Evolutionary conservation across 2,329 filamentous ascomycete genomes (phyloP).

Genomic region (Aspergillus floridensis): DNA sequence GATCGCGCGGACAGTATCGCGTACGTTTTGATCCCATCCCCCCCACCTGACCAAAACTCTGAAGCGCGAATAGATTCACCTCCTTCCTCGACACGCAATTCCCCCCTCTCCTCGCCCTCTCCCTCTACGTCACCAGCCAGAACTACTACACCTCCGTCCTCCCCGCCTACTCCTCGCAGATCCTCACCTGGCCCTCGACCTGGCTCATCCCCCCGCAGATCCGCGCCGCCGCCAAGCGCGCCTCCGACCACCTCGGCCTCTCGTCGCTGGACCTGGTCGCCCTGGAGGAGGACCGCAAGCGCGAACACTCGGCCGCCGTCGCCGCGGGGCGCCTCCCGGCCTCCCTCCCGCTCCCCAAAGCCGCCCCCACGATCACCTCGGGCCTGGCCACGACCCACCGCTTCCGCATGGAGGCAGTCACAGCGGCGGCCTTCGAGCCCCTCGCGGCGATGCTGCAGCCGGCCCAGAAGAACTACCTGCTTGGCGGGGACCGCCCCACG

Average conservation of each 20-base stretch:
- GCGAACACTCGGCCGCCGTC: conserved; percentile 40
- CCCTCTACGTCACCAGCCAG: conserved; percentile 82
- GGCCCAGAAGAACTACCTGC: conserved; percentile 51
- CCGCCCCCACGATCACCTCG: conserved; percentile 57
- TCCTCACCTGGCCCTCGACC: conserved; percentile 82
- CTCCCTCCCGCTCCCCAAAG: conserved; percentile 53
- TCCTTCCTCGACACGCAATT: conserved; percentile 73
- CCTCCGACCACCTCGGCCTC: conserved; percentile 69
- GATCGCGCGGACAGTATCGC: conserved; percentile 51
- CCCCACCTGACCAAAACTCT: too few relatives aligned
- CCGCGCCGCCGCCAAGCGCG: conserved; percentile 66
- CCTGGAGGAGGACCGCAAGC: conserved; percentile 40
- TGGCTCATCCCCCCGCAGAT: conserved; percentile 78
- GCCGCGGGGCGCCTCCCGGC: conserved; percentile 43
- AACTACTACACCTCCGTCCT: conserved; percentile 79
- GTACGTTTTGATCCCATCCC: conserved; percentile 33
- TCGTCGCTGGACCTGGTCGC: conserved; percentile 64
- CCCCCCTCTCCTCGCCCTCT: conserved; percentile 77
- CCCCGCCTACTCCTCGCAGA: conserved; percentile 68
- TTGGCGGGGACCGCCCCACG: conserved; percentile 52
- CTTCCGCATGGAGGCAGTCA: conserved; percentile 73
- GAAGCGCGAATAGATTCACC: conserved; percentile 39
- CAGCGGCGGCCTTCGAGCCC: conserved; percentile 68
- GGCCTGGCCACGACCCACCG: conserved; percentile 66
- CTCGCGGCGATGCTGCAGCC: conserved; percentile 58